Conservation (phyloP, 306 rosid species). For the Prosopis cineraria region DNA sequence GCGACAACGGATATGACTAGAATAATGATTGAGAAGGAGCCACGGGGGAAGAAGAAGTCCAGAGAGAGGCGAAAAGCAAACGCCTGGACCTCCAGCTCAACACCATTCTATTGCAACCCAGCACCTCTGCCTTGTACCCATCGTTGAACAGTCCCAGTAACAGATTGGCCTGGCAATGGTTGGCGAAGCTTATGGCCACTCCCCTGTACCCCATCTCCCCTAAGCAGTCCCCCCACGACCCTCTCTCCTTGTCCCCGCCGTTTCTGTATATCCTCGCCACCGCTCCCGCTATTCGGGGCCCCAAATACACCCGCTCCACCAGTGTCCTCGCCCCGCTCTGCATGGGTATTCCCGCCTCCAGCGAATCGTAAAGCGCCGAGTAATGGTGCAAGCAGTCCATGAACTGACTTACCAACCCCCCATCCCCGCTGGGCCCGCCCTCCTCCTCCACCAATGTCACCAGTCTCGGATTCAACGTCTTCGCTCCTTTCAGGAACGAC, state of each 20-base stretch:
- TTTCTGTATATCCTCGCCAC: slow-evolving; percentile 46
- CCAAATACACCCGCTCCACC: slow-evolving; percentile 80
- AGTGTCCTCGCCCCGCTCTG: slow-evolving; percentile 52
- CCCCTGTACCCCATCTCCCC: slow-evolving; percentile 50
- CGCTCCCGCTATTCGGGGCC: slow-evolving; percentile 60
- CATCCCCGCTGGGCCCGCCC: slow-evolving; percentile 25
- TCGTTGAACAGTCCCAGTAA: slow-evolving; percentile 74
- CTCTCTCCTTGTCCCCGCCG: slow-evolving; percentile 28
- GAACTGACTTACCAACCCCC: slow-evolving; percentile 59
- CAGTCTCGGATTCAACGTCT: slow-evolving; percentile 53
- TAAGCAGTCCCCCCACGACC: slow-evolving; percentile 65
- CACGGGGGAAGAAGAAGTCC: slow-evolving; percentile 40
- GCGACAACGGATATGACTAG: not conserved
- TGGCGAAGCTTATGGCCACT: slow-evolving; percentile 57
- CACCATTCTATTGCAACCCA: slow-evolving; percentile 53
- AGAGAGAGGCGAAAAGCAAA: slow-evolving; percentile 75
- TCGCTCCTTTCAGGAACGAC: slow-evolving; percentile 67
- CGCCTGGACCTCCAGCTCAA: slow-evolving; percentile 84
- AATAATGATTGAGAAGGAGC: slow-evolving; percentile 13
- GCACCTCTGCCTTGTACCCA: slow-evolving; percentile 76
- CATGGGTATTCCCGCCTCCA: slow-evolving; percentile 77
- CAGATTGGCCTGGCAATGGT: slow-evolving; percentile 74
- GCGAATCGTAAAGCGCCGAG: slow-evolving; percentile 76
- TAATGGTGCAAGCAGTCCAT: slow-evolving; percentile 74
- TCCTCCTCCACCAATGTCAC: slow-evolving; percentile 74